Conservation (phyloP, 2,329 filamentous ascomycete genomes). For the Cordyceps cicadae region DNA sequence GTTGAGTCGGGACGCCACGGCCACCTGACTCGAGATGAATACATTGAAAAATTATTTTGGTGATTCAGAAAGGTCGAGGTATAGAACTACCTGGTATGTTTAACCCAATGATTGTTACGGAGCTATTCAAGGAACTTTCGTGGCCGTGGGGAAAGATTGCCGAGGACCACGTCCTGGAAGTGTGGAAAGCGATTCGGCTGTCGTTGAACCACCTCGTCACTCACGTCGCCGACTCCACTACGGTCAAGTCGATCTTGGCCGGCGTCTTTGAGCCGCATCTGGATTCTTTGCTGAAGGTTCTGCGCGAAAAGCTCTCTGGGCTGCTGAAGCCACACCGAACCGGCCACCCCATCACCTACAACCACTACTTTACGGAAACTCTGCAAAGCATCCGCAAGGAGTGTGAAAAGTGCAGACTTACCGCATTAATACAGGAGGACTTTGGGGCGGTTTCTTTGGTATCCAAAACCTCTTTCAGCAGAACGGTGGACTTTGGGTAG, state of each 20-base stretch:
- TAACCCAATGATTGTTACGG: slow-evolving; percentile 48
- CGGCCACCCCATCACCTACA: slow-evolving; percentile 46
- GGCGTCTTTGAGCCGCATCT: slow-evolving; percentile 15
- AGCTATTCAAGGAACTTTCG: slow-evolving; percentile 53
- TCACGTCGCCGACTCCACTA: slow-evolving; percentile 13
- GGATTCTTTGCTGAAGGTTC: slow-evolving; percentile 14
- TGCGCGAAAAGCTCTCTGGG: slow-evolving; percentile 33
- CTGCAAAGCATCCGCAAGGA: neutral
- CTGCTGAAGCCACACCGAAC: slow-evolving; percentile 35
- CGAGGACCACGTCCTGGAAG: slow-evolving; percentile 10
- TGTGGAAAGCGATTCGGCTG: slow-evolving; percentile 12
- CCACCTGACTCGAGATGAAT: slow-evolving; percentile 13
- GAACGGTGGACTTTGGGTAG: neutral
- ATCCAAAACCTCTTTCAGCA: neutral
- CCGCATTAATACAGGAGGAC: neutral
- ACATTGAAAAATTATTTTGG: slow-evolving; percentile 16
- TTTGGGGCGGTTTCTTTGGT: neutral
- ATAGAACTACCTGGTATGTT: slow-evolving; percentile 53
- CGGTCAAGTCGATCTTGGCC: slow-evolving; percentile 10
- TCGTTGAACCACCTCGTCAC: slow-evolving; percentile 9
- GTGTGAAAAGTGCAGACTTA: neutral
- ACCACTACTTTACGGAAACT: slow-evolving; percentile 34
- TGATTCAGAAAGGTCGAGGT: slow-evolving; percentile 19
- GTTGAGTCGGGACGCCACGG: no score
- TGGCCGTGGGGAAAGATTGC: slow-evolving; percentile 43